A percentile compares a stretch with the other conserved stretches of the same genome.
Conservation (phyloP, 2,329 filamentous ascomycete genomes). For the Dissoconium aciculare region DNA sequence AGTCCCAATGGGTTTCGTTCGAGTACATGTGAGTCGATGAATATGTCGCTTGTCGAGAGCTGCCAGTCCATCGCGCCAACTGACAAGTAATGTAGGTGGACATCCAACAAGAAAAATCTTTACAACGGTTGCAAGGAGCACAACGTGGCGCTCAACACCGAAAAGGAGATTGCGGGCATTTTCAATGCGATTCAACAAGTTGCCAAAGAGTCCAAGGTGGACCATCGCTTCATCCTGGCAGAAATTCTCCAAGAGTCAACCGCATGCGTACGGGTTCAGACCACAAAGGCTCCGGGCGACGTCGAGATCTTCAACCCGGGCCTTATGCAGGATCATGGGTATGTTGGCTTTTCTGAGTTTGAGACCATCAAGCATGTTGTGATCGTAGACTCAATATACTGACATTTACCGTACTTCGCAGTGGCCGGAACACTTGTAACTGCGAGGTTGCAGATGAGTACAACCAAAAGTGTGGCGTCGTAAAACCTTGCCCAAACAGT, state of each 20-base stretch:
- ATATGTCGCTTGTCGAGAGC: too few relatives aligned
- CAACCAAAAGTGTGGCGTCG: neutral
- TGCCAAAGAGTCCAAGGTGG: constrained; percentile 9
- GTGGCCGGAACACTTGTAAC: constrained; percentile 5
- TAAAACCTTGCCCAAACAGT: neutral
- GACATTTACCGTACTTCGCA: too few relatives aligned
- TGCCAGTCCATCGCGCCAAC: too few relatives aligned
- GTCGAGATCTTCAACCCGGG: constrained; percentile 8
- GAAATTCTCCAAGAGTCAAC: constrained; percentile 9
- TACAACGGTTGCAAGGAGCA: constrained; percentile 4
- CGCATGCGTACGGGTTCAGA: constrained; percentile 8
- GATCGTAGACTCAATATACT: too few relatives aligned
- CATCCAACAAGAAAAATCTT: constrained; percentile 5
- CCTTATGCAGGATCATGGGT: constrained; percentile 8
- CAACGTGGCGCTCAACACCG: constrained; percentile 4
- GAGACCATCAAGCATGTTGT: too few relatives aligned
- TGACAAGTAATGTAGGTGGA: too few relatives aligned
- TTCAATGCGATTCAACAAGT: constrained; percentile 11
- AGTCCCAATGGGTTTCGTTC: constrained; percentile 10
- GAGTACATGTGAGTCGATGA: constrained; percentile 22
- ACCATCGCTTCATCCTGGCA: constrained; percentile 10
- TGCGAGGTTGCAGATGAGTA: constrained; percentile 1
- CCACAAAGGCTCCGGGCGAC: constrained; percentile 2
- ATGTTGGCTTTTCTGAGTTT: too few relatives aligned
- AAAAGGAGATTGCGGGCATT: constrained; percentile 8